These are phyloP conservation scores for Diplodia intermedia DNA, from an alignment of 2,329 filamentous ascomycete species.

Conservation along the genomic window DNA sequence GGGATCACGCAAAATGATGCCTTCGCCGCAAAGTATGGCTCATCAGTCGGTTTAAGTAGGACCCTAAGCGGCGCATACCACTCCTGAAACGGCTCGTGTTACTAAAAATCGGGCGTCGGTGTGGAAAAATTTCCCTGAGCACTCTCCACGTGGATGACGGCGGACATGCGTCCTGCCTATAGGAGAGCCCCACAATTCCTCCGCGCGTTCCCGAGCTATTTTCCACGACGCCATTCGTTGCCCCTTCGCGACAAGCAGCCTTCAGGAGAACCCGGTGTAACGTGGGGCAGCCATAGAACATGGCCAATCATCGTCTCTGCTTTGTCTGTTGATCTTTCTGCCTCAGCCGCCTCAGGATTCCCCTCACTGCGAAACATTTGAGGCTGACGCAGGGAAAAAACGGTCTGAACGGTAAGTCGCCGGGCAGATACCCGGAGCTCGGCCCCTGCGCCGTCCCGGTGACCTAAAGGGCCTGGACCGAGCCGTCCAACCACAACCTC, in stretches of 20 bases:
- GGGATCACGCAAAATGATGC: slow-evolving; percentile 28
- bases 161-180: not conserved
- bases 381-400: not conserved
- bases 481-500: not conserved
- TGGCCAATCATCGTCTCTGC: not conserved
- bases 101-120: not conserved
- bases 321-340: not conserved
- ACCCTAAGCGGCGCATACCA: not conserved
- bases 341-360: too few species aligned
- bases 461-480: not conserved
- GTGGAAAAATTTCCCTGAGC: not conserved
- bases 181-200: slow-evolving; percentile 13
- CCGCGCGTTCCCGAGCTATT: slow-evolving; percentile 5
- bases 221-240: not conserved
- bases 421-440: not conserved
- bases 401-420: not conserved
- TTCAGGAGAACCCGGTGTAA: too few species aligned
- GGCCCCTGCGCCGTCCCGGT: not conserved
- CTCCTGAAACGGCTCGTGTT: not conserved
- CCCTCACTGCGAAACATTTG: too few species aligned
- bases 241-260: not conserved
- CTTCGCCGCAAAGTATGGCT: slow-evolving; percentile 7
- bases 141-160: not conserved
- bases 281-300: not conserved
- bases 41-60: slow-evolving; percentile 1